phyloP scores from a whole-genome alignment of 345 rosid species.

The Punica granatum region DNA sequence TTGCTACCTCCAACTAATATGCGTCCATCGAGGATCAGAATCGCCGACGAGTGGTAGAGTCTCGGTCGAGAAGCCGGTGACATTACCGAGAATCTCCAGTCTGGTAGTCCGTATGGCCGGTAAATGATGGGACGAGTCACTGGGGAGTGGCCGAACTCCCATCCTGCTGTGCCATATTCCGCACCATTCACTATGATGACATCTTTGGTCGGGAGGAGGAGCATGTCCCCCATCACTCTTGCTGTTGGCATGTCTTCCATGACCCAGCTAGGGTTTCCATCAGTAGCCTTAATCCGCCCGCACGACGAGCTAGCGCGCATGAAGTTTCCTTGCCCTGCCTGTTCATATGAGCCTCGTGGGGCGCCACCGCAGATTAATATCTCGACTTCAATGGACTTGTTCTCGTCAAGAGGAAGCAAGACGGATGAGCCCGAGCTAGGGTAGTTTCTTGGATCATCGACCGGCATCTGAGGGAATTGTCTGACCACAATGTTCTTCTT shows the following conservation, averaged over 20 bases:
- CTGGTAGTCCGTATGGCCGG: constrained; percentile 13
- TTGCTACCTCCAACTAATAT: constrained; percentile 76
- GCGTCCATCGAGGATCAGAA: constrained; percentile 57
- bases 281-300: constrained; percentile 48
- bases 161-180: constrained; percentile 62
- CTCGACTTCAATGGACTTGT: constrained; percentile 32
- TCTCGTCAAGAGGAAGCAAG: constrained; percentile 63
- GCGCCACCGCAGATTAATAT: constrained; percentile 85
- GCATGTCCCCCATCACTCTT: constrained; percentile 88
- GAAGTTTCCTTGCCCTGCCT: constrained; percentile 22
- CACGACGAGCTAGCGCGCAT: constrained; percentile 46
- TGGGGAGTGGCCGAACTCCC: constrained; percentile 44
- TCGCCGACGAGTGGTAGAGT: constrained; percentile 77
- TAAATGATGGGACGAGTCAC: constrained; percentile 53
- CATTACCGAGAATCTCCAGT: constrained; percentile 43
- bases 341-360: constrained; percentile 29
- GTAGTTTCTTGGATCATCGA: constrained; percentile 60
- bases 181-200: constrained; percentile 66
- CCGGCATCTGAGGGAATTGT: constrained; percentile 52
- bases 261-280: constrained; percentile 43
- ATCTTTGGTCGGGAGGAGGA: constrained; percentile 63
- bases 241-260: constrained; percentile 73
- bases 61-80: constrained; percentile 38
- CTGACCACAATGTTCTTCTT: constrained; percentile 33
- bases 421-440: constrained; percentile 88